These are phyloP conservation scores for Hymenoscyphus albidus DNA, from an alignment of 2,329 filamentous ascomycete species.

Conservation along the genomic window DNA sequence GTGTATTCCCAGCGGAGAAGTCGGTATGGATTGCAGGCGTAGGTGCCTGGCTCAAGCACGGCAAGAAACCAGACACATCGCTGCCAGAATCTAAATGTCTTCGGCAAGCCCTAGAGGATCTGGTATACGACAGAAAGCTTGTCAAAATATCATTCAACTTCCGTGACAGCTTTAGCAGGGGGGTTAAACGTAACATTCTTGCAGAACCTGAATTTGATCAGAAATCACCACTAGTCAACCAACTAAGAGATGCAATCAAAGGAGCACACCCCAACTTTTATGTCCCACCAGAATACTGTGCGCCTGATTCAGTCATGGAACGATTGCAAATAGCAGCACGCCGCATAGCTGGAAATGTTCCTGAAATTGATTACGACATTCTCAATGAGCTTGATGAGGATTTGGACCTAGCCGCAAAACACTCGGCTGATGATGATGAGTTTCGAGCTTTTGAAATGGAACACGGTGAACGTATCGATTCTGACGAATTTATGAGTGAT, in stretches of 20 bases:
- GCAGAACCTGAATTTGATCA: conserved; percentile 17
- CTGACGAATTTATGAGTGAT: neutral
- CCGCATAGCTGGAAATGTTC: neutral
- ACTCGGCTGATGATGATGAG: neutral
- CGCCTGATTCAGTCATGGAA: conserved; percentile 20
- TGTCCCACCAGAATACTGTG: conserved; percentile 28
- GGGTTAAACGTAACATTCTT: conserved; percentile 20
- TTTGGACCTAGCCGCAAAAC: neutral
- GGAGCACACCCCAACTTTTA: conserved; percentile 27
- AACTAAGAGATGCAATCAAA: conserved; percentile 24
- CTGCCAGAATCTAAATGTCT: conserved; percentile 29
- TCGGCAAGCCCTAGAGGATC: conserved; percentile 24
- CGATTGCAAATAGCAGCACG: conserved; percentile 19
- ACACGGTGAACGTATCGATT: neutral
- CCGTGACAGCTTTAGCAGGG: conserved; percentile 15
- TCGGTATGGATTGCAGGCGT: conserved; percentile 32
- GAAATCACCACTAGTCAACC: conserved; percentile 13
- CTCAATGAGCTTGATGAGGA: conserved; percentile 2
- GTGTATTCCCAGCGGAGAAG: conserved; percentile 31
- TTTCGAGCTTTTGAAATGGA: neutral
- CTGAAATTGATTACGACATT: neutral
- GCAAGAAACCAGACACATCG: conserved; percentile 8
- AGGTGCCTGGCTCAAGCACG: conserved; percentile 28
- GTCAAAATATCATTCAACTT: conserved; percentile 10
- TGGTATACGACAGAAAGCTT: conserved; percentile 24